Percentiles rank a stretch among this genome's conserved stretches.
These are phyloP conservation scores for Amanita subjunquillea DNA, from an alignment of 768 basidiomycete species.

Conservation along the genomic window DNA sequence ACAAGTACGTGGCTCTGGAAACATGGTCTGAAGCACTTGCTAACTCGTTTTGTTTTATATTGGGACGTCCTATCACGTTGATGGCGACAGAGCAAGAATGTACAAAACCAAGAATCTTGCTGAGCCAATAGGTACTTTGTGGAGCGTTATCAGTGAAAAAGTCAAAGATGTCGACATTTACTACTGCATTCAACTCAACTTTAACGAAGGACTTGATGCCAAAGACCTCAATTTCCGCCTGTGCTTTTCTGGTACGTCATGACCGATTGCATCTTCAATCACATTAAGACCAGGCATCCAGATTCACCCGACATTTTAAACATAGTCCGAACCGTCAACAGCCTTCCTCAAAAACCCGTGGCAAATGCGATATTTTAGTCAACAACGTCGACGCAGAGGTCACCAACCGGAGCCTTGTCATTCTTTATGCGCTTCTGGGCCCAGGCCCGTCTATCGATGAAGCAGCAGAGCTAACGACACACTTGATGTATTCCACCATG, in stretches of 20 bases:
- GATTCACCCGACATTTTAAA: slow-evolving; percentile 16
- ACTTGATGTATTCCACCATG: slow-evolving; percentile 31
- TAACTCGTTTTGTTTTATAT: too few relatives aligned
- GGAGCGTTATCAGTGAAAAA: too few relatives aligned
- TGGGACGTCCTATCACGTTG: too few relatives aligned
- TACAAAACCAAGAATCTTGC: too few relatives aligned
- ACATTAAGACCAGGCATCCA: neutral
- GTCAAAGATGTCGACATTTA: too few relatives aligned
- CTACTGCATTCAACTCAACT: slow-evolving; percentile 2
- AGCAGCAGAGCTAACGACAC: slow-evolving; percentile 29
- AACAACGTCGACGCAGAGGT: slow-evolving; percentile 15
- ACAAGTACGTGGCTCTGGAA: too few relatives aligned
- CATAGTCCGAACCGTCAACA: slow-evolving; percentile 19
- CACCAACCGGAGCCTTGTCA: slow-evolving; percentile 14
- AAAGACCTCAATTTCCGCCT: slow-evolving; percentile 9
- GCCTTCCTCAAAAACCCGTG: slow-evolving; percentile 13
- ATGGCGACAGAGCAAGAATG: too few relatives aligned
- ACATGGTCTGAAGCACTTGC: too few relatives aligned
- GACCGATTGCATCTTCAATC: neutral
- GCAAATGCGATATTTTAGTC: slow-evolving; percentile 14
- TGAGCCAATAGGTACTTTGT: too few relatives aligned
- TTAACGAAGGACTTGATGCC: slow-evolving; percentile 1
- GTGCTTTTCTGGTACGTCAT: slow-evolving; percentile 21
- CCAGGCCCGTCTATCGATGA: slow-evolving; percentile 29
- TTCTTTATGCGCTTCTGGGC: slow-evolving; percentile 14